Evolutionary conservation across 1,284 basidiomycete species (phyloP).

Genomic region (Fomes fomentarius): DNA sequence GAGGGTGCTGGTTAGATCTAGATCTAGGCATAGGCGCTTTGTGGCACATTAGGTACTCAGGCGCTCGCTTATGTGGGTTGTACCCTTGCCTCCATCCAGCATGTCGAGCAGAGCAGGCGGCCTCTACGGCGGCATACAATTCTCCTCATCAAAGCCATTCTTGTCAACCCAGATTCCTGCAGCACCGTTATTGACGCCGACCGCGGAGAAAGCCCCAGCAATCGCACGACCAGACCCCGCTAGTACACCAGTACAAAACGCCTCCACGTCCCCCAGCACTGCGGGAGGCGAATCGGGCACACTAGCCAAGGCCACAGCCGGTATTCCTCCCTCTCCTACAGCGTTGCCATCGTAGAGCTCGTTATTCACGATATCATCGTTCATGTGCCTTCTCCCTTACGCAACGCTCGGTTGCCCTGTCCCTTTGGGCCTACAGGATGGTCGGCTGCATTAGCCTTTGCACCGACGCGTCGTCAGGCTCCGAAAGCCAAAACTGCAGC

Average conservation of each 20-base stretch:
- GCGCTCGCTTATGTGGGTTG: constrained; percentile 4
- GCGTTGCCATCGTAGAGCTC: constrained; percentile 36
- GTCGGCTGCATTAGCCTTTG: constrained; percentile 87
- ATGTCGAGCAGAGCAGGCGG: constrained; percentile 80
- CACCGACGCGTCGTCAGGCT: constrained; percentile 65
- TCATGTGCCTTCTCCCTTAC: constrained; percentile 32
- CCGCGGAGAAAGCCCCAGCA: constrained; percentile 3
- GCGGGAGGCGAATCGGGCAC: constrained; percentile 38
- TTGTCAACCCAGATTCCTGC: constrained; percentile 40
- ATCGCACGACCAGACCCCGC: constrained; percentile 10
- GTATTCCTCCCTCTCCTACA: constrained; percentile 61
- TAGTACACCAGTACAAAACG: constrained; percentile 14
- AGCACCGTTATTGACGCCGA: constrained; percentile 1
- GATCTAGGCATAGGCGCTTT: neutral
- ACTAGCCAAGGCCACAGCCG: constrained; percentile 74
- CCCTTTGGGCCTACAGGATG: constrained; percentile 53
- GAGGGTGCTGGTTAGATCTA: too few species aligned
- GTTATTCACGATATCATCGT: constrained; percentile 41
- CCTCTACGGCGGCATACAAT: constrained; percentile 81
- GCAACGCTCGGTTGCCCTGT: constrained; percentile 14
- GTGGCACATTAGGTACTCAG: neutral
- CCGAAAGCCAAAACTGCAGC: constrained; percentile 56
- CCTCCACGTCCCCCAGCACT: constrained; percentile 20
- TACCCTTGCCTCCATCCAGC: constrained; percentile 4
- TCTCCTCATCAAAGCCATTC: constrained; percentile 61